Percentiles rank a stretch among this genome's conserved stretches.
Evolutionary conservation across 306 rosid species (phyloP).

Genomic region (Prunus mongolica): DNA sequence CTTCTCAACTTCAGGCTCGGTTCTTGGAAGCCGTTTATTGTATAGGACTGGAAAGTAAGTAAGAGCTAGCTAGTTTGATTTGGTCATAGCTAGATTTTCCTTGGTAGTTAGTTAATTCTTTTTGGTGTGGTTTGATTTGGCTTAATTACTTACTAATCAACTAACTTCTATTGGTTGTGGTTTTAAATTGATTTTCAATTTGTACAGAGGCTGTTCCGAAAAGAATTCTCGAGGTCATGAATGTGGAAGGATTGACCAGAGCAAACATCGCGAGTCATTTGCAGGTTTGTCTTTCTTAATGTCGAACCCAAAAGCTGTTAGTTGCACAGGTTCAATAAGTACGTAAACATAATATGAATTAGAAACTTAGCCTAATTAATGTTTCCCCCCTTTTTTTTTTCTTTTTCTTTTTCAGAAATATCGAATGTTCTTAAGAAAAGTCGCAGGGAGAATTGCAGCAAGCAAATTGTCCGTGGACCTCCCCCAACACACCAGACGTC

Average conservation of each 20-base stretch:
- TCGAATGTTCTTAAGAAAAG: slow-evolving; percentile 9
- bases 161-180: too few species aligned
- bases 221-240: slow-evolving; percentile 17
- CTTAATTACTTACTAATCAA: neutral
- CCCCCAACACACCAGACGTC: neutral
- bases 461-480: neutral
- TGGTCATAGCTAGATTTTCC: neutral
- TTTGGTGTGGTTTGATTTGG: neutral
- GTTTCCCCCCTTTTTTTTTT: neutral
- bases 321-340: neutral
- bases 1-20: slow-evolving; percentile 6
- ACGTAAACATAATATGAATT: neutral
- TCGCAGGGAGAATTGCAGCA: slow-evolving; percentile 3
- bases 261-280: slow-evolving; percentile 19
- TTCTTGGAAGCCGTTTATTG: slow-evolving; percentile 9
- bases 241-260: slow-evolving; percentile 9
- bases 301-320: too few species aligned
- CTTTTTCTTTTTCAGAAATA: neutral
- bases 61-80: neutral
- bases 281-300: slow-evolving; percentile 10
- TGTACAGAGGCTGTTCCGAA: slow-evolving; percentile 12
- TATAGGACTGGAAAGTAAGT: slow-evolving; percentile 16
- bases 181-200: neutral
- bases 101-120: neutral
- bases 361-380: too few species aligned